Evolutionary conservation across 2,329 filamentous ascomycete species (phyloP).

Genomic region (Annulohypoxylon truncatum): DNA sequence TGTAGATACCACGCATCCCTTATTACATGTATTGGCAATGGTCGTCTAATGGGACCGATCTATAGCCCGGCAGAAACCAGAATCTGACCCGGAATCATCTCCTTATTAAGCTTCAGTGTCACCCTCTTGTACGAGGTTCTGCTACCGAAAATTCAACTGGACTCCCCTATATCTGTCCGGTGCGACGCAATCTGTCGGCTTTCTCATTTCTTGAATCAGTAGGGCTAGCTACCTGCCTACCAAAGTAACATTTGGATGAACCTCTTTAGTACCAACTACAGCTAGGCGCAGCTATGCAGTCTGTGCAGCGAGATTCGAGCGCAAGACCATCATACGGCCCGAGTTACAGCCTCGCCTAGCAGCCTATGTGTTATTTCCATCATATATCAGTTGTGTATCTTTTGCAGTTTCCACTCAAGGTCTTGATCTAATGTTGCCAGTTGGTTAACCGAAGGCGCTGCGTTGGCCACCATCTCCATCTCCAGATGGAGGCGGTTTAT

Average conservation of each 20-base stretch:
- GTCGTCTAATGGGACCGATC: conserved; percentile 2
- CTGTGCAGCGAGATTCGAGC: conserved; percentile 9
- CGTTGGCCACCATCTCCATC: conserved; percentile 17
- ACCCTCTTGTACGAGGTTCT: conserved; percentile 7
- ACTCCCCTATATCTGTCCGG: conserved; percentile 12
- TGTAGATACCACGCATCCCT: neutral
- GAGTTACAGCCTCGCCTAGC: neutral
- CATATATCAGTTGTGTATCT: no score
- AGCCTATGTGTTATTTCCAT: neutral
- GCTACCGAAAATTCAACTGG: conserved; percentile 13
- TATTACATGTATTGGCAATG: conserved; percentile 1
- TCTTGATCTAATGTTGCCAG: neutral
- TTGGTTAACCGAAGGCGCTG: neutral
- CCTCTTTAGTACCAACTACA: neutral
- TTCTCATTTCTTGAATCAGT: neutral
- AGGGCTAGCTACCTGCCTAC: conserved; percentile 1
- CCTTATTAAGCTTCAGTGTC: conserved; percentile 1
- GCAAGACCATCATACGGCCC: conserved; percentile 8
- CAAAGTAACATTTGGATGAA: conserved; percentile 5
- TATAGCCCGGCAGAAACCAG: neutral
- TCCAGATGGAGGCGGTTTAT: conserved; percentile 19
- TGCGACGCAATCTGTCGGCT: conserved; percentile 6
- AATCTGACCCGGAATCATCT: conserved; percentile 1
- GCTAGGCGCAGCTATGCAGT: neutral
- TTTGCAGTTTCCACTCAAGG: no score